Conservation (phyloP, 805 yeast genomes). For the Blastobotrys peoriensis region DNA sequence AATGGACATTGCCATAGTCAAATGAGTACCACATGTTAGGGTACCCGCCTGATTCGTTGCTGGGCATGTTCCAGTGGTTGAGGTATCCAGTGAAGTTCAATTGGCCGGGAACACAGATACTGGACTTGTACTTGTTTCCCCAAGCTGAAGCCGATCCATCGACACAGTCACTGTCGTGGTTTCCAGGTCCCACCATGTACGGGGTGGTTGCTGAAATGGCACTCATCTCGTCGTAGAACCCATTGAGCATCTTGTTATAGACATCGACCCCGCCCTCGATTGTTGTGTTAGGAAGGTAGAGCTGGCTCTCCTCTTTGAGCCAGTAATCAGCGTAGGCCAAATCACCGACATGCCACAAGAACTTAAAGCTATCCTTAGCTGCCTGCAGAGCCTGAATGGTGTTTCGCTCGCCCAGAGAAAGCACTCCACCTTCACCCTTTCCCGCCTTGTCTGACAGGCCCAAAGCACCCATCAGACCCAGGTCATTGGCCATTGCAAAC, state of each 20-base stretch:
- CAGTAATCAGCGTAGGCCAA: constrained; percentile 30
- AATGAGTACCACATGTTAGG: constrained; percentile 30
- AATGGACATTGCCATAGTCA: constrained; percentile 29
- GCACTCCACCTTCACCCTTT: constrained; percentile 16
- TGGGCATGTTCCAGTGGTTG: constrained; percentile 28
- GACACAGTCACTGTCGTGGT: constrained; percentile 23
- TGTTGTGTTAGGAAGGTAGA: constrained; percentile 13
- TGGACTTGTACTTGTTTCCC: constrained; percentile 11
- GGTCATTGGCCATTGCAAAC: constrained; percentile 18
- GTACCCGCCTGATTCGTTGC: constrained; percentile 22
- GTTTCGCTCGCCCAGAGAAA: constrained; percentile 16
- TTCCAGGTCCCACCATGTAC: constrained; percentile 25
- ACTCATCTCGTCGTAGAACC: constrained; percentile 19
- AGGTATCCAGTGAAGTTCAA: constrained; percentile 26
- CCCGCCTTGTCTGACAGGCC: constrained; percentile 13
- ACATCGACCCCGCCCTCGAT: constrained; percentile 12
- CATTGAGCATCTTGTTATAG: constrained; percentile 21
- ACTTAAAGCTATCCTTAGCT: constrained; percentile 19
- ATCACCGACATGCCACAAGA: constrained; percentile 27
- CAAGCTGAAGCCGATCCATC: constrained; percentile 6
- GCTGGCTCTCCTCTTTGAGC: constrained; percentile 19
- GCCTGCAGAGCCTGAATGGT: constrained; percentile 16
- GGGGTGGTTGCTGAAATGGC: constrained; percentile 18
- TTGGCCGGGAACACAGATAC: constrained; percentile 22
- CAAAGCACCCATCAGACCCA: constrained; percentile 17